Evolutionary conservation across 1,139 yeast genomes (phyloP), one percentile per base, ranked within the genome.

Genomic region (Taphrina flavorubra): DNA sequence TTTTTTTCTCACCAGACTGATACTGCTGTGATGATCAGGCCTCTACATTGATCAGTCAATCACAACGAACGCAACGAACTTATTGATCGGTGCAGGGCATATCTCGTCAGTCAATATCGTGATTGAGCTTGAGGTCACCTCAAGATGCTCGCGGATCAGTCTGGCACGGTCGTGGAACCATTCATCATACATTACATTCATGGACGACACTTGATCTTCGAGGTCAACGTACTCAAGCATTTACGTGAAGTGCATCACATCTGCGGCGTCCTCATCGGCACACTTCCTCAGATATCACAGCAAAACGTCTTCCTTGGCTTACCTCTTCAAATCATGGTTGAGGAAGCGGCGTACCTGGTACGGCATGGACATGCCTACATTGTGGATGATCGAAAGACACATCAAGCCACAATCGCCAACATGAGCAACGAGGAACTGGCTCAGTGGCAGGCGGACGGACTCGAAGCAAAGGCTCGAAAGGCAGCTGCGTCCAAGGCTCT

Each of bases 201-300:
- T 13, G 55, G 61, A 10, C 47, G 59, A 20, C 47, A 53, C 49
- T 55, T 63, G 20, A 36, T 63, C 42, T 63, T 55, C 44, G 61
- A 63, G 18, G 34, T 36, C 11, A 13, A 31, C 1, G 10, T 39
- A 3, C 61, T 89, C 66, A 82, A 82, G 72, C 71, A 71, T 16
- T 80, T 92, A 40, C 81, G 98, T 34, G 81, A 79, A 62, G 70
- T 79, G 31, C 78, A 81, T 57, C 83, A 84, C 53, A 83, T 94
- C 0, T 81, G 87, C 51, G 99, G 99, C 0, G 85, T 88, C 0
- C 80, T 94, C 20, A 80, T 85, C 0, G 99, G 99, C 0, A 88
- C 97, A 0, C 79, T 94, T 49, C 90, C 97, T 0, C 83, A 86
- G 61, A 92, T 92, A 25, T 96, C 98, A 1, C 99, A 94, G 77